Base-by-base conservation (phyloP, 2,329 filamentous ascomycete species). In the Diaporthe sp. region DNA sequence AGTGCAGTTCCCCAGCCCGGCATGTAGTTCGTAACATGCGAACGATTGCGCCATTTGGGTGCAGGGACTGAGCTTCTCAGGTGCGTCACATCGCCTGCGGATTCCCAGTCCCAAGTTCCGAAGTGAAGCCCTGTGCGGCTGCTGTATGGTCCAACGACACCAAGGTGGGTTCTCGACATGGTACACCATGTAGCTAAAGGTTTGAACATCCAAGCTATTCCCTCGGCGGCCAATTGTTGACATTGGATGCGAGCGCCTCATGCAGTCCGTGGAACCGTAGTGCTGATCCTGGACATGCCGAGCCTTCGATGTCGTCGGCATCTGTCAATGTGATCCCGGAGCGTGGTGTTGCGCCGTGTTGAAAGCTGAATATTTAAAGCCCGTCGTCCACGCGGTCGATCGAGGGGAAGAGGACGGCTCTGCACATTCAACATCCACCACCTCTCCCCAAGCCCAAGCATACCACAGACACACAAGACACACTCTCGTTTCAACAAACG, bases 101-200 rank as follows among this genome's bases (percentile, higher is more conserved):
- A 54, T 22, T 68, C 47, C 64, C 64, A 68, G 64, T 38, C n/a
- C 45, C 47, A n/a, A 52, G 45, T 52, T 67, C 61, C 64, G 64
- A 54, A 13, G 64, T 68, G 64, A 30, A 52, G 64, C 47, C 47
- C 33, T 40, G 64, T 68, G 64, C 64, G 45, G 33, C n/a, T 40
- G 64, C 33, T 50, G 47, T 68, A 40, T 50, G 64, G 64, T n/a
- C 64, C 47, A 30, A 54, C 33, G 50, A 54, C 47, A 40, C 47
- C 45, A 50, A 28, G 64, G 47, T 68, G 64, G 64, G 47, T 68
- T 54, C 64, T 54, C 47, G 47, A 68, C 64, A 68, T 68, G 64
- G 64, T 68, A 54, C 64, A 54, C 64, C 64, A 68, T 68, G 64
- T 68, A 68, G 45, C 64, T 68, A 68, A 68, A 68, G 64, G 64